Evolutionary conservation across 139 green algal species (phyloP), one percentile per base, ranked within the genome.

Genomic region (Chlamydomonas incerta): DNA sequence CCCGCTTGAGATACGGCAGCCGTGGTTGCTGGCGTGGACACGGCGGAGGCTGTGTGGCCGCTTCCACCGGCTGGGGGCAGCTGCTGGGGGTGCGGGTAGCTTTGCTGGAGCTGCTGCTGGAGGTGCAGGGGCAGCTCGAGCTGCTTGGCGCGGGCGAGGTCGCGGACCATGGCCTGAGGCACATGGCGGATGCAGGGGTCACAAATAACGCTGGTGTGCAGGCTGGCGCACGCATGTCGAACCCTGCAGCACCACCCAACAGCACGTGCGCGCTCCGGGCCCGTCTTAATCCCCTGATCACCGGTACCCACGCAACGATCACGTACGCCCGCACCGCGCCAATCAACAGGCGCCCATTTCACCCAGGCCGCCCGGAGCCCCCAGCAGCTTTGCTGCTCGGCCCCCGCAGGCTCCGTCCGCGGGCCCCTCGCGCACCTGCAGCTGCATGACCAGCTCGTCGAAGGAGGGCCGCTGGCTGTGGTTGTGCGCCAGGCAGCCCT

Each of bases 381-480:
- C n/a, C n/a, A n/a, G n/a, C n/a, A n/a, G n/a, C n/a, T n/a, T n/a
- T n/a, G n/a, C n/a, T n/a, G n/a, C n/a, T n/a, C n/a, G n/a, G n/a
- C n/a, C n/a, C n/a, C n/a, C n/a, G n/a, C n/a, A n/a, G n/a, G n/a
- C n/a, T n/a, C n/a, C n/a, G n/a, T n/a, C n/a, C n/a, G n/a, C n/a
- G n/a, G n/a, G n/a, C n/a, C n/a, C n/a, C n/a, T n/a, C n/a, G 62
- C 62, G 26, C 62, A 73, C 76, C 76, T 83, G 55, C 37, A 83
- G 76, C 37, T 83, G 57, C 9, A 2, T 13, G 33, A 58, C 76
- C 21, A 83, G 46, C 26, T 35, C 76, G 3, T 46, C 37, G 33
- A 83, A 83, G 76, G 28, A 33, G 29, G 76, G 76, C 14, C 76
- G 62, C 14, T 17, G 18, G 17, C 28, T 31, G 35, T 60, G 62